A percentile compares a stretch with the other conserved stretches of the same genome.
Evolutionary conservation across 176 grass and related monocot species (phyloP).

Genomic region (Zoysia pacifica): DNA sequence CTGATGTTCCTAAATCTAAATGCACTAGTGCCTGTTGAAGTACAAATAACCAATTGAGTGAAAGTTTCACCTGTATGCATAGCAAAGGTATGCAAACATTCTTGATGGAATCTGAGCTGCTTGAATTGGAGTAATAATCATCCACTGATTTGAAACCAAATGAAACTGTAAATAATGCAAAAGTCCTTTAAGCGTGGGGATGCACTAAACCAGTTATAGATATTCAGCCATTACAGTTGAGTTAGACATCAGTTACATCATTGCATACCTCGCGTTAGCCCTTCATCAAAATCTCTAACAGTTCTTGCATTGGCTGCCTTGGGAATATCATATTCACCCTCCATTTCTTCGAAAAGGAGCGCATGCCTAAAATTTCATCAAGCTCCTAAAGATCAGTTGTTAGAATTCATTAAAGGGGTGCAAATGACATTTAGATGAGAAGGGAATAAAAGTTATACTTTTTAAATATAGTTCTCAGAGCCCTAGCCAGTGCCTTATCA

Average conservation of each 20-base stretch:
- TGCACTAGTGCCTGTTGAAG: neutral
- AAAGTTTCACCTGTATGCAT: conserved; percentile 86
- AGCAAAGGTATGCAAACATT: conserved; percentile 82
- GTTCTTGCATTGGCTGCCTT: conserved; percentile 76
- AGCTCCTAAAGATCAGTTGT: conserved; percentile 43
- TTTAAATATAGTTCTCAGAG: conserved; percentile 68
- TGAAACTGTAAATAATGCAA: conserved; percentile 62
- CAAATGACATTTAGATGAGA: conserved; percentile 23
- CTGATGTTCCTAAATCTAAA: neutral
- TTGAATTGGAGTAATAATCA: conserved; percentile 96
- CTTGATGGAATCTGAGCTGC: conserved; percentile 88
- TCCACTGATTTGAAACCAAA: conserved; percentile 99
- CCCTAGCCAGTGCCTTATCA: conserved; percentile 76
- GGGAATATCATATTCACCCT: conserved; percentile 85
- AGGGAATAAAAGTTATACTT: conserved; percentile 55
- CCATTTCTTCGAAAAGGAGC: conserved; percentile 76
- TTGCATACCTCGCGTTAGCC: conserved; percentile 75
- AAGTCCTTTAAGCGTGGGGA: conserved; percentile 17
- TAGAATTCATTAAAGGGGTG: conserved; percentile 24
- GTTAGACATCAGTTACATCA: neutral
- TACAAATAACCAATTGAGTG: conserved; percentile 23
- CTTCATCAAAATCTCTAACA: conserved; percentile 94
- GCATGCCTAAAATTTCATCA: conserved; percentile 68
- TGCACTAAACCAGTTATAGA: conserved; percentile 6
- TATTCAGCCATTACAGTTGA: conserved; percentile 3